phyloP scores from a whole-genome alignment of 1,139 yeast genomes.

The Pneumocystis carinii region DNA sequence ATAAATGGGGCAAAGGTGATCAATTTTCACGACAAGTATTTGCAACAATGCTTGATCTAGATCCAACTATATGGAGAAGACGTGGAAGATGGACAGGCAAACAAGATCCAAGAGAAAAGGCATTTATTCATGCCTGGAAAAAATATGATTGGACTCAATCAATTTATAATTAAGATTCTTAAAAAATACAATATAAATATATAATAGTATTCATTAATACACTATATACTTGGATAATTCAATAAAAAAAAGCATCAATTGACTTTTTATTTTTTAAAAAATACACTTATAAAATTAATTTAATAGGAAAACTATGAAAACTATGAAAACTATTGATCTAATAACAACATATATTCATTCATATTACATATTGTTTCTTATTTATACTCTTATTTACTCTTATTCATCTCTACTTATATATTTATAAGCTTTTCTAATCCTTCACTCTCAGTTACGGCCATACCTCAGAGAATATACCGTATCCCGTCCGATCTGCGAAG shows the following conservation, averaged over 20 bases:
- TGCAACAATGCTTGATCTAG: constrained; percentile 31
- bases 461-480: constrained; percentile 2
- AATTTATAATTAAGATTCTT: neutral
- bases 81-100: constrained; percentile 23
- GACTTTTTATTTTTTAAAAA: too few relatives aligned
- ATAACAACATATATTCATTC: too few relatives aligned
- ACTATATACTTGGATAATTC: too few relatives aligned
- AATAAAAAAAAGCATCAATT: too few relatives aligned
- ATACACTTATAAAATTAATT: too few relatives aligned
- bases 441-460: constrained; percentile 2
- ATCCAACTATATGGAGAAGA: constrained; percentile 23
- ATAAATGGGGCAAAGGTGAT: constrained; percentile 34
- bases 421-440: neutral
- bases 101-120: constrained; percentile 17
- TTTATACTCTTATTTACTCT: too few relatives aligned
- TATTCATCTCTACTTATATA: neutral
- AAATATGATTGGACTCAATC: constrained; percentile 23
- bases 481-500: constrained; percentile 5
- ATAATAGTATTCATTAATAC: too few relatives aligned
- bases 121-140: constrained; percentile 20
- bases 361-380: neutral
- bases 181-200: neutral
- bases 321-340: too few relatives aligned
- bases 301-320: too few relatives aligned
- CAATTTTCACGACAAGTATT: constrained; percentile 32